Evolutionary conservation across 495 filamentous ascomycete genomes (phyloP).

Genomic region (Penicillium mononematosum): DNA sequence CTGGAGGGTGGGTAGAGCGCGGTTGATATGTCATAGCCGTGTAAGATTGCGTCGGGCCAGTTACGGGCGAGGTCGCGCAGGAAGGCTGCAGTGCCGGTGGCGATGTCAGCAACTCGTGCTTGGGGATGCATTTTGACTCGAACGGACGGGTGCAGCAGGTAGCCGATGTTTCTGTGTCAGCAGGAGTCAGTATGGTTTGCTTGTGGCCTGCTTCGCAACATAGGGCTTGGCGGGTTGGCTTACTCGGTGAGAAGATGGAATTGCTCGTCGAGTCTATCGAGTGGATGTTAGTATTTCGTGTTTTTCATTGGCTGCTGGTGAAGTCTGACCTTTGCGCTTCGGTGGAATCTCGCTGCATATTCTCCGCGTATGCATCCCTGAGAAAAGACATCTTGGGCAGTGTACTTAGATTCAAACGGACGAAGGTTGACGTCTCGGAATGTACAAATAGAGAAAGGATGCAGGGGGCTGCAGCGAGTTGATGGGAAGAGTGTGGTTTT

Average conservation of each 20-base stretch:
- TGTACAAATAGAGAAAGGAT: neutral
- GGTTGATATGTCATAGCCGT: conserved; percentile 32
- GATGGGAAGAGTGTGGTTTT: neutral
- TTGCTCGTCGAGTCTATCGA: conserved; percentile 6
- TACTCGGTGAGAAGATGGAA: conserved; percentile 8
- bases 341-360: conserved; percentile 11
- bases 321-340: conserved; percentile 7
- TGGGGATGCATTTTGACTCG: conserved; percentile 9
- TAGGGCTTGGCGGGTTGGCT: neutral
- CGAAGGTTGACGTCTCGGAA: neutral
- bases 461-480: neutral
- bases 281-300: neutral
- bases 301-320: neutral
- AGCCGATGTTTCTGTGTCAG: conserved; percentile 11
- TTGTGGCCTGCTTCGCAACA: neutral
- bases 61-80: conserved; percentile 25
- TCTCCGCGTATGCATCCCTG: conserved; percentile 12
- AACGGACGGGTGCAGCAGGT: conserved; percentile 18
- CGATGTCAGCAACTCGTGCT: conserved; percentile 23
- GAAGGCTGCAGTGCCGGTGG: conserved; percentile 30
- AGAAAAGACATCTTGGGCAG: neutral
- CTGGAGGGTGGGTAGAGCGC: conserved; percentile 21
- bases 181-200: neutral
- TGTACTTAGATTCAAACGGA: no score
- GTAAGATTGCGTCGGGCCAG: conserved; percentile 17